Evolutionary conservation across 352 stramenopile genomes (phyloP), one percentile per base, ranked within the genome.

Genomic region (Phytophthora brassicae): DNA sequence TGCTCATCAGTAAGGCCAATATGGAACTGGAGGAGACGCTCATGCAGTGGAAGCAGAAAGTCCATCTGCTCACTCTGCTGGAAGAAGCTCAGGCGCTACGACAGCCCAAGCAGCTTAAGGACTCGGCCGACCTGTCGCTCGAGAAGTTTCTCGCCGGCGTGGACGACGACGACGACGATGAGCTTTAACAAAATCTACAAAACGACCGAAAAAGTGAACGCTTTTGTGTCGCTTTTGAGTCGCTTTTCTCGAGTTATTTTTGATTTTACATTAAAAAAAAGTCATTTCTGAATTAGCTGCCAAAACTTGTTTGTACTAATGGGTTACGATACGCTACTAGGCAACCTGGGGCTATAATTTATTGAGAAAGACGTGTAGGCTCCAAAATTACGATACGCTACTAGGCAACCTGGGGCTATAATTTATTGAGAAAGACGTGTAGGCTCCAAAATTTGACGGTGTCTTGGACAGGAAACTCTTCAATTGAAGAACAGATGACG

Each of bases 1-100:
- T 98, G 89, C 81, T 99, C 59, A 90, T 99, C 56, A 96, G 94
- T 51, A 98, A 98, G 78, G 97, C 96, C 51, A 99, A 99, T 81
- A 98, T 99, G 89, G 93, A 98, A 65, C 74, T 99, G 54, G 96
- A 99, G 77, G 96, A 98, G 71, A 98, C 94, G 43, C 81, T 99
- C 61, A 93, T 95, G 89, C 95, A 98, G 78, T 98, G 97, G 89
- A 99, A 99, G 74, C 96, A 99, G 80, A 98, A 98, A 71, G 84
- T 90, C 11, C 96, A 99, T 68, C 79, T 99, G 46, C 28, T 98
- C 14, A 88, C 69, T 75, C 74, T 95, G 70, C 66, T 95, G 49
- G 84, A 95, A 38, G 64, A 72, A 11, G 86, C 76, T 51, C 53
- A 74, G 23, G 71, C 79, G 50, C 79, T 95, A 59, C 82, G 82